Base-by-base conservation (phyloP, 2,329 filamentous ascomycete species). In the Fusarium falciforme region DNA sequence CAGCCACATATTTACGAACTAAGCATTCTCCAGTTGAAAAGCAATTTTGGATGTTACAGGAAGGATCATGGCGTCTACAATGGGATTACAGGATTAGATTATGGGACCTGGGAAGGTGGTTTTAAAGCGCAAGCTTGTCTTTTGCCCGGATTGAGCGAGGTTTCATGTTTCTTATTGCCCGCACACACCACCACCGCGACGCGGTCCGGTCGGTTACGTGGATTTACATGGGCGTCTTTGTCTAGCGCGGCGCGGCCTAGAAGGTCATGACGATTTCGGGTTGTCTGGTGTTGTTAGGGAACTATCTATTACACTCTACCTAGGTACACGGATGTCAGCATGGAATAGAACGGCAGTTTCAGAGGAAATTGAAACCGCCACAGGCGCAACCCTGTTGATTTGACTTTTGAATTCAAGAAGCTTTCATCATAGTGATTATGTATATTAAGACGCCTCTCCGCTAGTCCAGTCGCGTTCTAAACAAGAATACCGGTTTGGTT, bases 81-180 rank as follows among this genome's bases (percentile, higher is more conserved):
- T 60, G 40, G 54, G 57, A 42, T 44, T 68, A 61, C 20, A 61
- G 52, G 42, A 61, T 29, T 73, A 71, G 71, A 73, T 20, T 27
- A 42, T 33, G 57, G 61, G 36, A 54, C 60, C 54, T 25, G 49
- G 52, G 57, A 58, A 33, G 59, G 29, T 40, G 54, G n/a, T 36
- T 36, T 54, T 20, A 25, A 57, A 68, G 70, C 67, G 64, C 70
- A 73, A 67, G 59, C 70, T 68, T 64, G 49, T 33, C 33, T 49
- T 42, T 64, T 62, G 25, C 35, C 17, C 27, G 17, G 10, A 31
- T 61, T 38, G 36, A 49, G 44, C 35, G 49, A 36, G 33, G 40
- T 64, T 40, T 55, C 14, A 27, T 20, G 44, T 60, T 40, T 36
- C 60, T 44, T 20, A 62, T n/a, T 44, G 31, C 17, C 27, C 16